These are phyloP conservation scores for Wickerhamiella pararugosa DNA, from an alignment of 1,139 yeast species.

Conservation along the genomic window DNA sequence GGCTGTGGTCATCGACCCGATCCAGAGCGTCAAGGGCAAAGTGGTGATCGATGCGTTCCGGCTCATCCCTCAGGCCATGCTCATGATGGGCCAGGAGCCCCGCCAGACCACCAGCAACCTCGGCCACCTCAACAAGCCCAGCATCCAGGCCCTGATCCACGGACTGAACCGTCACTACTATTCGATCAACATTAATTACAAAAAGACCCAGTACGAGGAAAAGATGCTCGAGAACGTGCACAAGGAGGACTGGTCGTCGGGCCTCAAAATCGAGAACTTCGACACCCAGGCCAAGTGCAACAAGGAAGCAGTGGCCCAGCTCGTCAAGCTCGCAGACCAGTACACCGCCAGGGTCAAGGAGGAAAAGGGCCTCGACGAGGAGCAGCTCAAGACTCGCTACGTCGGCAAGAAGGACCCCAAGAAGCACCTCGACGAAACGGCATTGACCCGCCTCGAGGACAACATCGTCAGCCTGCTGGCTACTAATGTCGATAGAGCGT, in stretches of 20 bases:
- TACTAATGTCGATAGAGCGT: slow-evolving; percentile 65
- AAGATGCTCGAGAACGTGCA: slow-evolving; percentile 89
- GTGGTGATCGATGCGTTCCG: slow-evolving; percentile 98
- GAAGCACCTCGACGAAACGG: slow-evolving; percentile 86
- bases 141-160: slow-evolving; percentile 92
- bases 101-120: slow-evolving; percentile 94
- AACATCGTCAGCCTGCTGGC: slow-evolving; percentile 78
- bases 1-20: slow-evolving; percentile 96
- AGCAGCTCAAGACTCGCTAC: slow-evolving; percentile 82
- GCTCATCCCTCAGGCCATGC: slow-evolving; percentile 71
- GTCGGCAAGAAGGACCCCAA: slow-evolving; percentile 99
- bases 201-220: slow-evolving; percentile 83
- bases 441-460: slow-evolving; percentile 73
- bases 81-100: slow-evolving; percentile 96
- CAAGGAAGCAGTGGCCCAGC: slow-evolving; percentile 52
- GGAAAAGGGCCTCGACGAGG: slow-evolving; percentile 78
- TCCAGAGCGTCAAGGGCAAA: slow-evolving; percentile 90
- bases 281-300: slow-evolving; percentile 65
- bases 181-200: slow-evolving; percentile 87
- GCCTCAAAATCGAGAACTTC: slow-evolving; percentile 66
- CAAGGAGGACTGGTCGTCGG: slow-evolving; percentile 93
- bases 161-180: slow-evolving; percentile 96
- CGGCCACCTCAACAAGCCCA: slow-evolving; percentile 93
- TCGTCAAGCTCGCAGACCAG: slow-evolving; percentile 83
- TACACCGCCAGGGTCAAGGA: slow-evolving; percentile 87